Conservation (phyloP, 257 asterid species). For the Rehmannia glutinosa region DNA sequence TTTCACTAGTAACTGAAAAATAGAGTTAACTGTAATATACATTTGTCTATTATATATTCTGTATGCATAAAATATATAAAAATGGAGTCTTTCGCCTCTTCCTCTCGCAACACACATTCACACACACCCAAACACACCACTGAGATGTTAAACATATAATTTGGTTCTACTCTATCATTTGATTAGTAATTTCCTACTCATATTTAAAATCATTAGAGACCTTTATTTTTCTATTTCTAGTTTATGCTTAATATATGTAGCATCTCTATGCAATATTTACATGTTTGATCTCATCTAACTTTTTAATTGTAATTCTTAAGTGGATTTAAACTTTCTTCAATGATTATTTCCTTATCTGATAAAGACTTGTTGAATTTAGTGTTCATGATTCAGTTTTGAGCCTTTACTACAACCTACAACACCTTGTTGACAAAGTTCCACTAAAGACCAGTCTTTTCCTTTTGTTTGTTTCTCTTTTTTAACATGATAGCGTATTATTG, state of each 20-base stretch:
- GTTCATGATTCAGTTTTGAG: too few species aligned
- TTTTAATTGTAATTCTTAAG: not conserved
- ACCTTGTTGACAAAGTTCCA: not conserved
- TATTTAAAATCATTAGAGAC: not conserved
- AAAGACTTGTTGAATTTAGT: not conserved
- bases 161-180: not conserved
- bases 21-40: too few species aligned
- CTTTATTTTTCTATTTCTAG: not conserved
- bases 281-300: not conserved
- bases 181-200: not conserved
- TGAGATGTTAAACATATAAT: not conserved
- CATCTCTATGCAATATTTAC: not conserved
- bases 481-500: not conserved
- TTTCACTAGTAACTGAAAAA: not conserved
- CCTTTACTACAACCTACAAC: not conserved
- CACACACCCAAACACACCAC: not conserved
- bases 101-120: not conserved
- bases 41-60: too few species aligned
- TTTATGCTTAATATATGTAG: not conserved
- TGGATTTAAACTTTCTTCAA: not conserved
- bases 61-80: not conserved
- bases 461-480: not conserved
- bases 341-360: not conserved
- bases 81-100: not conserved
- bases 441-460: not conserved